These are phyloP conservation scores for Skeletonema tropicum DNA, from an alignment of 108 stramenopile genomes.

Conservation along the genomic window DNA sequence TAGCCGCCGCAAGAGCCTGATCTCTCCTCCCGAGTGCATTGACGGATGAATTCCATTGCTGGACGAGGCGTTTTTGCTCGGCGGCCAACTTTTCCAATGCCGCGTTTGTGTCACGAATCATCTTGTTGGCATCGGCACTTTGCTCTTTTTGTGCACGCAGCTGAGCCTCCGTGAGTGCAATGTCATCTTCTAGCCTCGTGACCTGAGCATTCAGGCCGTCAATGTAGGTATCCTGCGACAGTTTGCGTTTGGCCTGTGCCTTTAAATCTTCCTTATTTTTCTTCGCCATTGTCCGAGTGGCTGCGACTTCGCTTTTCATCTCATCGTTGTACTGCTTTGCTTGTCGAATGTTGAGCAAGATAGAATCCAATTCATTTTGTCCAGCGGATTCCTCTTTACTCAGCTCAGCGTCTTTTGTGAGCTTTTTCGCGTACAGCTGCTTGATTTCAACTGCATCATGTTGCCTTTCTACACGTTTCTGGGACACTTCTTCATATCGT, in stretches of 20 bases:
- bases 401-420: conserved; percentile 16
- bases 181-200: conserved; percentile 62
- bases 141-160: conserved; percentile 57
- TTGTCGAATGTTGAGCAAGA: conserved; percentile 66
- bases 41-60: conserved; percentile 82
- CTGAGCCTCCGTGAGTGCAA: conserved; percentile 61
- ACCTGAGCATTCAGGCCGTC: conserved; percentile 70
- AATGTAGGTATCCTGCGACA: conserved; percentile 78
- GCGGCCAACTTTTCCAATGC: conserved; percentile 74
- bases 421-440: conserved; percentile 24
- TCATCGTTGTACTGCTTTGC: conserved; percentile 83
- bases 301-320: conserved; percentile 80
- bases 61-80: conserved; percentile 83
- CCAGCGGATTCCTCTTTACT: conserved; percentile 26
- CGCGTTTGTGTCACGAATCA: conserved; percentile 70
- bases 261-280: conserved; percentile 79
- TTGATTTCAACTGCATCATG: conserved; percentile 44
- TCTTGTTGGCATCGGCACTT: conserved; percentile 63
- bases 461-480: conserved; percentile 56
- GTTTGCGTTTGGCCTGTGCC: conserved; percentile 69
- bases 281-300: conserved; percentile 74
- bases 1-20: conserved; percentile 76
- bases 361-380: conserved; percentile 57
- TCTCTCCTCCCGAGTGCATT: conserved; percentile 72
- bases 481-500: conserved; percentile 45